Evolutionary conservation across 345 rosid genomes (phyloP), one percentile per base, ranked within the genome.

Genomic region (Aquilaria yunnanensis): DNA sequence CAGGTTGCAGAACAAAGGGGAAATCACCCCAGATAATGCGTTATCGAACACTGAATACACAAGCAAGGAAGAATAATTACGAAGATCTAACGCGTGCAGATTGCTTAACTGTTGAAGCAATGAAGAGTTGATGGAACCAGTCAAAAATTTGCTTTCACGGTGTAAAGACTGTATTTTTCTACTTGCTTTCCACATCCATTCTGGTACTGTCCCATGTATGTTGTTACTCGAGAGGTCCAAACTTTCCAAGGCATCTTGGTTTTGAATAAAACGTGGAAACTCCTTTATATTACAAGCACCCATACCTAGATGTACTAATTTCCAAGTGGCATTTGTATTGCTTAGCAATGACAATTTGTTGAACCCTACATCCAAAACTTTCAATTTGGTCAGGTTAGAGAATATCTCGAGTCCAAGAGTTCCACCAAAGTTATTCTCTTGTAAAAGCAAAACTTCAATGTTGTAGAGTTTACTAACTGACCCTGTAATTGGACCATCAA

Each of bases 121-220:
- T 10, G 23, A 16, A 16, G 23, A 16, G 23, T 16, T 16, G 23
- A 16, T 16, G 23, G 23, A 16, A 16, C 77, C 71, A 10, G 63
- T 51, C n/a, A 77, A 51, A 53, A 37, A 34, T 34, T 78, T 67
- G 10, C 11, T 23, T 10, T 41, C 52, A 0, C 74, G 66, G 51
- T 68, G 73, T 41, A 78, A 59, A 47, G 6, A 9, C 31, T 10
- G 46, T 10, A 52, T 13, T 5, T 5, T 4, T 14, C 41, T 31
- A 29, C 57, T 48, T 8, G 55, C 12, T 69, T 55, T 51, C 69
- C 54, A 56, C 4, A 56, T 5, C 58, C 52, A 56, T 32, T 57
- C 54, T 5, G 65, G 74, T 32, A 82, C 32, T 8, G 30, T 6
- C 0, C 80, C 78, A 2, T 59, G 37, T 48, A 77, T 68, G 14